phyloP scores from a whole-genome alignment of 495 filamentous ascomycete species.

The Xylaria grammica region DNA sequence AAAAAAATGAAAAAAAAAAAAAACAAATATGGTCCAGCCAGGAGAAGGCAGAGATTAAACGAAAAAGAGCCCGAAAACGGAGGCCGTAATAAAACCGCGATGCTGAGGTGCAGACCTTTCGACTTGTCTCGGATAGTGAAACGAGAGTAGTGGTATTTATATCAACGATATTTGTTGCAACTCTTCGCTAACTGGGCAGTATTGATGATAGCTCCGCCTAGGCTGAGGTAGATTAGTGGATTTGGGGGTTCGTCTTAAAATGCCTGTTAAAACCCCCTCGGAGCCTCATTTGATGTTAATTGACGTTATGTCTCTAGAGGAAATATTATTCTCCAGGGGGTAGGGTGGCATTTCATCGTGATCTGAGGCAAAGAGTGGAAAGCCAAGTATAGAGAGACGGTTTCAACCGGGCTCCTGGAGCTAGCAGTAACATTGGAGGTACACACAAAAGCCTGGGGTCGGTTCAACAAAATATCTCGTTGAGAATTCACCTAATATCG shows the following conservation, averaged over 20 bases:
- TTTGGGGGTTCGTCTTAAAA: neutral
- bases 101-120: slow-evolving; percentile 2
- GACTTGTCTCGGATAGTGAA: neutral
- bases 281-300: neutral
- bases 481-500: neutral
- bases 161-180: neutral
- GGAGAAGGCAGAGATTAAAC: neutral
- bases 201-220: neutral
- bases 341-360: neutral
- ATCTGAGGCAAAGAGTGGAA: slow-evolving; percentile 11
- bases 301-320: slow-evolving; percentile 1
- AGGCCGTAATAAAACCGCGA: neutral
- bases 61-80: neutral
- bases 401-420: slow-evolving; percentile 1
- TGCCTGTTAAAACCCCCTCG: neutral
- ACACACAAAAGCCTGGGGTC: slow-evolving; percentile 7
- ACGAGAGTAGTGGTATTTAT: neutral
- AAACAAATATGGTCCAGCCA: slow-evolving; percentile 7
- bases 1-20: too few relatives aligned
- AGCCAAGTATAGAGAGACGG: slow-evolving; percentile 5
- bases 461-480: neutral
- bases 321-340: slow-evolving; percentile 5
- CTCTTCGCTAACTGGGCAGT: neutral
- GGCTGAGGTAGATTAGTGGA: neutral
- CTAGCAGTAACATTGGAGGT: neutral